Conservation (phyloP, 140 eudicot genomes). For the Cichorium intybus region DNA sequence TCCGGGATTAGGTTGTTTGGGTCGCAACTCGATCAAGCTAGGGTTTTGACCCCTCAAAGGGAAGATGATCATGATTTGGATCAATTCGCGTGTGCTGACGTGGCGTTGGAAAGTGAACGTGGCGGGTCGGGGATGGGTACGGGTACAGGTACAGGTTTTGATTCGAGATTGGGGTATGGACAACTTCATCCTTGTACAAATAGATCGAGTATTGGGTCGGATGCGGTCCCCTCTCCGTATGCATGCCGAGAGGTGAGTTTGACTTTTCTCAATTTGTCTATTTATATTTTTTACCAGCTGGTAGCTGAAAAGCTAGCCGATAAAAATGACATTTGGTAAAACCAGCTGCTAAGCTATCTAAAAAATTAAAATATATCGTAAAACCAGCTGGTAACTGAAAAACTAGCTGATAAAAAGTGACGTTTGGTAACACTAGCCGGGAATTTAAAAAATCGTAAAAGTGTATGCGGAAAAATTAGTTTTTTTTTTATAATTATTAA, state of each 20-base stretch:
- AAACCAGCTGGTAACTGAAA: too few species aligned
- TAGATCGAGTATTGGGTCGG: conserved; percentile 45
- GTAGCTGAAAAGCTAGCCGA: too few species aligned
- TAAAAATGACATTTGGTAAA: too few species aligned
- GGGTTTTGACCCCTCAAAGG: conserved; percentile 40
- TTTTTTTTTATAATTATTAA: too few species aligned
- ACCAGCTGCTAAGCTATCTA: too few species aligned
- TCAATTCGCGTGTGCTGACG: conserved; percentile 32
- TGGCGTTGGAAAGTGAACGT: background rate
- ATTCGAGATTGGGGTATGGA: conserved; percentile 33
- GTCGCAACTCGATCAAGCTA: conserved; percentile 50
- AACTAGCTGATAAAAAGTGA: too few species aligned
- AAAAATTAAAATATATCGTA: too few species aligned
- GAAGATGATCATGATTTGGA: conserved; percentile 23
- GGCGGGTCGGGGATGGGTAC: conserved; percentile 7
- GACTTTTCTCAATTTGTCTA: too few species aligned
- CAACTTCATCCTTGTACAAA: conserved; percentile 54
- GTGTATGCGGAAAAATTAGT: too few species aligned
- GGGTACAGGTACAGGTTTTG: conserved; percentile 24
- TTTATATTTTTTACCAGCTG: too few species aligned
- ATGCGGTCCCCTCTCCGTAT: conserved; percentile 20
- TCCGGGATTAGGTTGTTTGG: conserved; percentile 62
- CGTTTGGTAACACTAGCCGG: too few species aligned
- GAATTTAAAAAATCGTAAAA: too few species aligned
- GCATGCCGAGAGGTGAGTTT: background rate